These are phyloP conservation scores for Podila epicladia DNA, from an alignment of 192 early-diverging fungal species.

Conservation along the genomic window DNA sequence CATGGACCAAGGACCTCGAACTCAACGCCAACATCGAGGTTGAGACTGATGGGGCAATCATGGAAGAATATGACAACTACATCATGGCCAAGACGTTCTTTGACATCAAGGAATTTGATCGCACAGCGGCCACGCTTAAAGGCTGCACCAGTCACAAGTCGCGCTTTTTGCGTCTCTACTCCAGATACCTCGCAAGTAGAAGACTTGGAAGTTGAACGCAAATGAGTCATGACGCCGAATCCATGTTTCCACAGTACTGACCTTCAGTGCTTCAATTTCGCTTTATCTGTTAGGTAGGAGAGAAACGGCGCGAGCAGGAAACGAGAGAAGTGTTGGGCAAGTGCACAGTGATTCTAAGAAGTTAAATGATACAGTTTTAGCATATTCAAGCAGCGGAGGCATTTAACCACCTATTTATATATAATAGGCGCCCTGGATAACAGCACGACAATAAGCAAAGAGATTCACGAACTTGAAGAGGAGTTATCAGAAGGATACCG, in stretches of 20 bases:
- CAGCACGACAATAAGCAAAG: slow-evolving; percentile 53
- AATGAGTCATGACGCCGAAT: no score
- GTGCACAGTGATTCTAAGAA: neutral
- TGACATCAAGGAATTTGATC: slow-evolving; percentile 77
- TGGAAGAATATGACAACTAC: slow-evolving; percentile 60
- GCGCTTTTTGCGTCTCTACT: slow-evolving; percentile 82
- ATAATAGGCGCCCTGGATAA: slow-evolving; percentile 57
- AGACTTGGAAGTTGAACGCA: no score
- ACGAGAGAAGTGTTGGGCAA: slow-evolving; percentile 64
- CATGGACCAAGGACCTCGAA: slow-evolving; percentile 3
- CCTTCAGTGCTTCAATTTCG: no score
- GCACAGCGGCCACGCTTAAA: slow-evolving; percentile 62
- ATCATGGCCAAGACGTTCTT: slow-evolving; percentile 78
- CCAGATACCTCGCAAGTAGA: slow-evolving; percentile 72
- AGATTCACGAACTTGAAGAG: slow-evolving; percentile 54
- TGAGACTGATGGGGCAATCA: neutral
- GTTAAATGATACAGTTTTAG: no score
- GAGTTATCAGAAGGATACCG: slow-evolving; percentile 57
- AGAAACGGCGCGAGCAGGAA: slow-evolving; percentile 69
- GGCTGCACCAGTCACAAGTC: slow-evolving; percentile 60
- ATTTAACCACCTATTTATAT: no score
- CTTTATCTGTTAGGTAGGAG: slow-evolving; percentile 54
- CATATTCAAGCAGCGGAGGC: no score
- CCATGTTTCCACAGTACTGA: no score
- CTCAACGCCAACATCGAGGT: slow-evolving; percentile 9